Evolutionary conservation across 2,329 filamentous ascomycete species (phyloP), one percentile per base, ranked within the genome.

Genomic region (Alternaria arbusti): DNA sequence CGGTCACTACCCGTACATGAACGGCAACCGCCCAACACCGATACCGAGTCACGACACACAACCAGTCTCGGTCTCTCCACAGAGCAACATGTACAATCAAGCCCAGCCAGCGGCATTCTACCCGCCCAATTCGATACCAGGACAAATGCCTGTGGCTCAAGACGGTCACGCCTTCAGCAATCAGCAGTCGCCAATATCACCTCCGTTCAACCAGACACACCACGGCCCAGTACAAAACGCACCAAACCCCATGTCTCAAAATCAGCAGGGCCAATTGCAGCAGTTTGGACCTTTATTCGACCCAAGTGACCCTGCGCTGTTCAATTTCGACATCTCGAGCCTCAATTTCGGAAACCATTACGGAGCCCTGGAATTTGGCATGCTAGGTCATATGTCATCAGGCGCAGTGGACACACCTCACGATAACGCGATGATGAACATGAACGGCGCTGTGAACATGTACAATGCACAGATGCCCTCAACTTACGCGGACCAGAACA

Each of bases 301-400:
- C 71, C 93, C 93, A 0, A 96, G 92, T 76, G 96, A 98, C 77
- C 93, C 94, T 4, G 92, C 94, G 1, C 83, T 97, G 59, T 97
- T 96, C 86, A 97, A 97, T 78, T 97, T 98, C 79, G 94, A 98
- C 78, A 88, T 97, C 11, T 94, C 96, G 59, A 94, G 93, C 63
- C 87, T 97, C 78, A 96, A 96, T 78, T 99, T 98, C 79, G 94
- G 94, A 59, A 98, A 96, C 77, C 93, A 97, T 68, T 99, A 98
- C 76, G 95, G 94, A 64, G 95, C 94, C 17, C 86, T 97, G 79
- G 96, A 98, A 79, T 97, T 98, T 78, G 92, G 94, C 57, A 97
- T 98, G 88, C 87, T 99, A 0, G 94, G 93, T 26, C 95, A 98
- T 78, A 97, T 99, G 92, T 93, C 93, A 63, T 93, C 92, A n/a